Conservation (phyloP, 177 flowering plant genomes). For the Vitis hybrid region DNA sequence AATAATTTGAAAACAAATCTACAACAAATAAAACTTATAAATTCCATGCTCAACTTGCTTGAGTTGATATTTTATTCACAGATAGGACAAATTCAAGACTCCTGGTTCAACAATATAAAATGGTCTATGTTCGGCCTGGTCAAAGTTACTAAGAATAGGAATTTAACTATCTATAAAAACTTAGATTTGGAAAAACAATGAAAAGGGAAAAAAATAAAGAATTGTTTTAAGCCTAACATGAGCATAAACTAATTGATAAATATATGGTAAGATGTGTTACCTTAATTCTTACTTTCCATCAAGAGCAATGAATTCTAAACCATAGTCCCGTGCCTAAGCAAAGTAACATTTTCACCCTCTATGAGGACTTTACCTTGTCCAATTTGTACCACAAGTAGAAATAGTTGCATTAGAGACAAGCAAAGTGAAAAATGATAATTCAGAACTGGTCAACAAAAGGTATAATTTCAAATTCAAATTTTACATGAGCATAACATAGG, state of each 20-base stretch:
- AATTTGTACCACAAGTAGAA: conserved; percentile 41
- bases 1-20: too few relatives aligned
- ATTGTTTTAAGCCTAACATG: neutral
- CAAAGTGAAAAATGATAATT: neutral
- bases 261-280: conserved; percentile 25
- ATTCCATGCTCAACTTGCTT: neutral
- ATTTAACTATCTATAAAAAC: too few relatives aligned
- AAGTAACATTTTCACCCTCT: conserved; percentile 82
- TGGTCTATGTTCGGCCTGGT: neutral
- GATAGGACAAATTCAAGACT: neutral
- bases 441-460: neutral
- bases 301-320: conserved; percentile 88
- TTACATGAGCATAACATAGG: too few relatives aligned
- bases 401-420: neutral
- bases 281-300: conserved; percentile 81
- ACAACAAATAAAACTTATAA: too few relatives aligned
- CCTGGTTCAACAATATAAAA: too few relatives aligned
- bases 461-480: neutral
- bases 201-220: neutral
- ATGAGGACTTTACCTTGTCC: conserved; percentile 74
- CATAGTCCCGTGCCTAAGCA: conserved; percentile 87
- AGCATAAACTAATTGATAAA: neutral
- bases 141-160: neutral
- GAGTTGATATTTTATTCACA: neutral
- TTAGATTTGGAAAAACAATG: neutral